These are phyloP conservation scores for Candida sp. DNA, from an alignment of 1,139 yeast species.

Conservation along the genomic window DNA sequence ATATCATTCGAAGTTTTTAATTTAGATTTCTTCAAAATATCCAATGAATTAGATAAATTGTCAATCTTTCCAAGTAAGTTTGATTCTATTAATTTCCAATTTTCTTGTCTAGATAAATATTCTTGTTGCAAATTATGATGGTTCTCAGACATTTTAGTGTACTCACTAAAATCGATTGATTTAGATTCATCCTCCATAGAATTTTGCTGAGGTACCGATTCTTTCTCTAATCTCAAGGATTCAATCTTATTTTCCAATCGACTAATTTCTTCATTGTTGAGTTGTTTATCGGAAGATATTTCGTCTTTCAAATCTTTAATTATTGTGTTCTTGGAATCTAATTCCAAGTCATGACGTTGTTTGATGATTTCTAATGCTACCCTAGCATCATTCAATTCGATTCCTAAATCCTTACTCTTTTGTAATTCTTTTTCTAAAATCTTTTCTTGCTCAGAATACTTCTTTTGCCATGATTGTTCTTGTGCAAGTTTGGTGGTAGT, in stretches of 20 bases:
- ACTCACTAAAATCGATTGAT: slow-evolving; percentile 28
- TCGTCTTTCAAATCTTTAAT: slow-evolving; percentile 26
- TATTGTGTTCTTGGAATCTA: slow-evolving; percentile 24
- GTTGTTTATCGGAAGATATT: slow-evolving; percentile 26
- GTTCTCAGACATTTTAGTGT: slow-evolving; percentile 34
- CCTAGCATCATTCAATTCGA: slow-evolving; percentile 34
- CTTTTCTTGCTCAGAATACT: slow-evolving; percentile 32
- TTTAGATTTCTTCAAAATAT: slow-evolving; percentile 30
- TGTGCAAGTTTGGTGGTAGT: slow-evolving; percentile 15
- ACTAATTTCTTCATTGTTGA: slow-evolving; percentile 42
- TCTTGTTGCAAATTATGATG: slow-evolving; percentile 58
- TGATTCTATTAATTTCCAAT: slow-evolving; percentile 64
- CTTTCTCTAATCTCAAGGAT: slow-evolving; percentile 27
- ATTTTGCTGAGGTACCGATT: slow-evolving; percentile 10
- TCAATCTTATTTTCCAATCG: slow-evolving; percentile 51
- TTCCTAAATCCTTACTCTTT: slow-evolving; percentile 22
- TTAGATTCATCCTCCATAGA: slow-evolving; percentile 9
- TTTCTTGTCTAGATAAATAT: slow-evolving; percentile 61
- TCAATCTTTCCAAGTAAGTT: slow-evolving; percentile 46
- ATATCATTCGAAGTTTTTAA: slow-evolving; percentile 26
- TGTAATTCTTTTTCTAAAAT: slow-evolving; percentile 32
- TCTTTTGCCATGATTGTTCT: slow-evolving; percentile 35
- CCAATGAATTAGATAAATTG: slow-evolving; percentile 37
- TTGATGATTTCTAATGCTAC: slow-evolving; percentile 39
- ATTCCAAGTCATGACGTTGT: slow-evolving; percentile 33